Evolutionary conservation across 306 rosid genomes (phyloP).

Genomic region (Leucaena leucocephala): DNA sequence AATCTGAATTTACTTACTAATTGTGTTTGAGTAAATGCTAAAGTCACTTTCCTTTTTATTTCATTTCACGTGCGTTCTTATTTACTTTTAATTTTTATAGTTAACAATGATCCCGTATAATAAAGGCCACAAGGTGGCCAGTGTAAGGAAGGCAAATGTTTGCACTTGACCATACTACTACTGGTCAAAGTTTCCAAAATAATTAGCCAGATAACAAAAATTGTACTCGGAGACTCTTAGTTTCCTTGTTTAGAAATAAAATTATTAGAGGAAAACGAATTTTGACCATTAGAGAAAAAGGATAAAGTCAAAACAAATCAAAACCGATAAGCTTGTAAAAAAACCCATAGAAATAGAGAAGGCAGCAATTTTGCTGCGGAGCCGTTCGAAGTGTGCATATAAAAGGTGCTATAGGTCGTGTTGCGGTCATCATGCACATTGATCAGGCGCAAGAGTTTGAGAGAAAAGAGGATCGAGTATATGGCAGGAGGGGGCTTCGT

Average conservation of each 20-base stretch:
- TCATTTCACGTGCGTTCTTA: too few species aligned
- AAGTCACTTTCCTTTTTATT: too few species aligned
- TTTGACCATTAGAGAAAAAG: background rate
- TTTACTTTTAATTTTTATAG: too few species aligned
- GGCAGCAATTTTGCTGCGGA: background rate
- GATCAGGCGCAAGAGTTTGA: background rate
- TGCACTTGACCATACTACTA: background rate
- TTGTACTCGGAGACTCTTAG: too few species aligned
- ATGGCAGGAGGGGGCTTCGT: constrained; percentile 9
- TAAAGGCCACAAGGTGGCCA: too few species aligned
- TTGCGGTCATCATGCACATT: too few species aligned
- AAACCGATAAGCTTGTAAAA: background rate
- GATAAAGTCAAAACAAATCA: background rate
- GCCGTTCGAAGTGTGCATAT: background rate
- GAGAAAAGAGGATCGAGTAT: background rate
- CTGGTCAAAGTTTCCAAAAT: constrained; percentile 1
- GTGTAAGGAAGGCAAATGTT: background rate
- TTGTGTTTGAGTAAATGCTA: too few species aligned
- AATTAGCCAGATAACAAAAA: background rate
- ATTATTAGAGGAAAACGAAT: background rate
- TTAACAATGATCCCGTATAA: too few species aligned
- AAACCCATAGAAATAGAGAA: background rate
- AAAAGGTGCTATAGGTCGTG: background rate
- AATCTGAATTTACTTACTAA: too few species aligned
- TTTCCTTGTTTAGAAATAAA: background rate